A percentile compares a stretch with the other conserved stretches of the same genome.
These are phyloP conservation scores for Nasturtium officinale DNA, from an alignment of 345 rosid genomes.

Conservation along the genomic window DNA sequence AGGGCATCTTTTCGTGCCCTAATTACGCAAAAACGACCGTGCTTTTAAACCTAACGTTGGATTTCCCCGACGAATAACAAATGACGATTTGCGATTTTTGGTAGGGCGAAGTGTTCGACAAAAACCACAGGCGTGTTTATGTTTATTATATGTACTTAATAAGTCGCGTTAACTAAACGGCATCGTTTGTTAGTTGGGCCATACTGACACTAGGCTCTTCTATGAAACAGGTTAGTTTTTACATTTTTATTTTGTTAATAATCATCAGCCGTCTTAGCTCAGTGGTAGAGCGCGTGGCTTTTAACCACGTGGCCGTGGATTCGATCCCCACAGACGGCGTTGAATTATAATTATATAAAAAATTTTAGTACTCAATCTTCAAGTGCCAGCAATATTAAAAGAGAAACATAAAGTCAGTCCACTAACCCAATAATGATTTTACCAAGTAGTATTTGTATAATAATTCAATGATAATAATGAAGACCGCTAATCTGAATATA, in stretches of 20 bases:
- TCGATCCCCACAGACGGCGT: conserved; percentile 44
- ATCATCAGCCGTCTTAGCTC: too few relatives aligned
- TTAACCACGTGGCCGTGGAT: conserved; percentile 47
- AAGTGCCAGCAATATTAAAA: not conserved
- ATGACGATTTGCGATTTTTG: not conserved
- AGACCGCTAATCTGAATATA: not conserved
- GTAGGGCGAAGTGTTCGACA: not conserved
- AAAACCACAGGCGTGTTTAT: conserved; percentile 25
- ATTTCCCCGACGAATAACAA: not conserved
- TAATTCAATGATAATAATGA: too few relatives aligned
- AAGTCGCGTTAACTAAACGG: not conserved
- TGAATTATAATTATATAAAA: not conserved
- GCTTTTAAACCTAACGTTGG: not conserved
- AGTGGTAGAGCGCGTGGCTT: conserved; percentile 51
- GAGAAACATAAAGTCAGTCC: conserved; percentile 3
- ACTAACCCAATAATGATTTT: conserved; percentile 15
- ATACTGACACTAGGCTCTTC: not conserved
- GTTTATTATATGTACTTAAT: not conserved
- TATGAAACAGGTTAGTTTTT: too few relatives aligned
- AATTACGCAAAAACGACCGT: conserved; percentile 16
- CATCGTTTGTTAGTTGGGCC: not conserved
- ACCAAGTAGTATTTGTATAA: too few relatives aligned
- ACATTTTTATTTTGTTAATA: too few relatives aligned
- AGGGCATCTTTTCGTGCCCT: conserved; percentile 59
- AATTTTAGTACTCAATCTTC: not conserved